phyloP scores from a whole-genome alignment of 225 moss, liverwort and hornwort species.

The Pseudisothecium myosuroides region DNA sequence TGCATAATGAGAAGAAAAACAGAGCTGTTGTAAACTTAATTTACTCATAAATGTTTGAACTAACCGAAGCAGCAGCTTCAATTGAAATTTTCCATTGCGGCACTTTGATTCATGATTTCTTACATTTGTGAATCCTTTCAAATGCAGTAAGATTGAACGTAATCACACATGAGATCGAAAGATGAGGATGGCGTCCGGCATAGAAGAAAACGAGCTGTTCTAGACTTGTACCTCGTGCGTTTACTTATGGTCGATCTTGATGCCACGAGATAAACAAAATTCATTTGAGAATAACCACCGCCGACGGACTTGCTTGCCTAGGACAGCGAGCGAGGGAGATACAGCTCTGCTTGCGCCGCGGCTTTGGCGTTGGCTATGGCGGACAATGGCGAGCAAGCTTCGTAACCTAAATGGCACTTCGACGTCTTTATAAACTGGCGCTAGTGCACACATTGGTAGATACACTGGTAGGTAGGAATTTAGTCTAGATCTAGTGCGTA shows the following conservation, averaged over 20 bases:
- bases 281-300: slow-evolving; percentile 4
- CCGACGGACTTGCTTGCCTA: neutral
- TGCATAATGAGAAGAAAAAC: neutral
- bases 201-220: neutral
- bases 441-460: neutral
- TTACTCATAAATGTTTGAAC: neutral
- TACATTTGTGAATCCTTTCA: neutral
- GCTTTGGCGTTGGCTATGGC: neutral
- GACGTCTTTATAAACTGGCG: neutral
- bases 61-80: neutral
- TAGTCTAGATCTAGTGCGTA: neutral
- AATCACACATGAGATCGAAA: neutral
- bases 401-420: neutral
- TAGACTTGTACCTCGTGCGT: neutral
- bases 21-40: neutral
- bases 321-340: neutral
- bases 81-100: neutral
- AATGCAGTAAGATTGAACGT: neutral
- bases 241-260: neutral
- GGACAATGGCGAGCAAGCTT: neutral
- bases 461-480: neutral
- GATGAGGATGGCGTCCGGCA: neutral
- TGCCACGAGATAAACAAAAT: neutral
- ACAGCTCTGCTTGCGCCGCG: neutral
- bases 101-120: neutral